Evolutionary conservation across 2,329 filamentous ascomycete species (phyloP), one percentile per base, ranked within the genome.

Genomic region (Metarhizium sp.): DNA sequence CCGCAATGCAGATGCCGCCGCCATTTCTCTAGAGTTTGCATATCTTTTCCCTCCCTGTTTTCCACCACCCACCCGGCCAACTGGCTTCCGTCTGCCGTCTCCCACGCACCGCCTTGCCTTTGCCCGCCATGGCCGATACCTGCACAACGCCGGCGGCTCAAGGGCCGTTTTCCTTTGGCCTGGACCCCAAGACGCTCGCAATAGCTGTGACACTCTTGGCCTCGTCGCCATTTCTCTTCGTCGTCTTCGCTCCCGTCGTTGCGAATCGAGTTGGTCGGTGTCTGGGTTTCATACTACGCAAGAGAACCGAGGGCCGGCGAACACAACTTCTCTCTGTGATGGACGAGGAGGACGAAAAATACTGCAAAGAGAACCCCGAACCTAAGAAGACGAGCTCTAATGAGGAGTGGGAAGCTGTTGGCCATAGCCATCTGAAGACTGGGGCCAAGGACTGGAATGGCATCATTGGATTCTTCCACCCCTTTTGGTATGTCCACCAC

Each of bases 381-480:
- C 66, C 70, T 14, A 66, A 65, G 36, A 67, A 65, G 38, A 67
- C 67, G 51, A 68, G 62, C 56, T 66, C 68, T 34, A 84, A 87
- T 59, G 82, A 84, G 32, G 85, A 85, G 52, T 89, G 86, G 85
- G 85, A 89, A 68, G 85, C 84, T 63, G 78, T 90, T 48, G 85
- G 83, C 62, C 78, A 90, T 29, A 81, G 86, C 57, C 72, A 75
- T 40, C 72, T 77, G 5, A 64, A 67, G 3, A 75, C 68, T 54
- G 55, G 60, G 6, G 43, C 47, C 42, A 71, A 71, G 61, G 78
- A 87, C 49, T 96, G 89, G 88, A 78, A 85, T 59, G 92, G 92
- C 36, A 84, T 96, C 53, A 83, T 97, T 59, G 94, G 90, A 50
- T 97, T 99, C 78, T 96, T 99, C 68, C 94, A 99, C 70, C 94